phyloP scores from a whole-genome alignment of 495 filamentous ascomycete species.

The Talaromyces thailandensis region DNA sequence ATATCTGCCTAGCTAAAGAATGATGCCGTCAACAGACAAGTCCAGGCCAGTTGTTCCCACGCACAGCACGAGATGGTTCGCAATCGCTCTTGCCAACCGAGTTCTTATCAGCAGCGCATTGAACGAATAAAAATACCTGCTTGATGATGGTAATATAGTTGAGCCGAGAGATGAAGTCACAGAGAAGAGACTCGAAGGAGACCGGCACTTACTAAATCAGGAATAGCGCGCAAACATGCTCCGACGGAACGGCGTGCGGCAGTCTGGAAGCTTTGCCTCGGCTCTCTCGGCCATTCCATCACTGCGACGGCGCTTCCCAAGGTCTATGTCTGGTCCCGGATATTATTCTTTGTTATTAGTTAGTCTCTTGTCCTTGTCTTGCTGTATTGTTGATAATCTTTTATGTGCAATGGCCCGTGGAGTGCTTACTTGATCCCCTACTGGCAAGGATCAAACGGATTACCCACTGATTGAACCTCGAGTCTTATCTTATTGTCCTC shows the following conservation, averaged over 20 bases:
- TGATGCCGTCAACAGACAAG: background rate
- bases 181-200: background rate
- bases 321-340: background rate
- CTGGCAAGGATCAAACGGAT: background rate
- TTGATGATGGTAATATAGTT: background rate
- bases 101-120: background rate
- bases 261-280: slow-evolving; percentile 5
- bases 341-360: background rate
- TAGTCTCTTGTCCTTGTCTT: background rate
- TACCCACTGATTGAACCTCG: background rate
- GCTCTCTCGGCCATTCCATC: slow-evolving; percentile 1
- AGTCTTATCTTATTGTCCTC: background rate
- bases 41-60: background rate
- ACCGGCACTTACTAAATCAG: background rate
- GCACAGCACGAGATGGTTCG: background rate
- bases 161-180: background rate
- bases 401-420: background rate
- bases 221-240: background rate
- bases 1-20: background rate
- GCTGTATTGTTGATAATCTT: background rate
- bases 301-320: background rate
- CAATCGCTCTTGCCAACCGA: background rate
- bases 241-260: background rate
- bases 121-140: background rate
- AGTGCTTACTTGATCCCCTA: background rate